Percentiles rank a stretch among this genome's conserved stretches.
Conservation (phyloP, 2,329 filamentous ascomycete species). For the Aureobasidium sp. region DNA sequence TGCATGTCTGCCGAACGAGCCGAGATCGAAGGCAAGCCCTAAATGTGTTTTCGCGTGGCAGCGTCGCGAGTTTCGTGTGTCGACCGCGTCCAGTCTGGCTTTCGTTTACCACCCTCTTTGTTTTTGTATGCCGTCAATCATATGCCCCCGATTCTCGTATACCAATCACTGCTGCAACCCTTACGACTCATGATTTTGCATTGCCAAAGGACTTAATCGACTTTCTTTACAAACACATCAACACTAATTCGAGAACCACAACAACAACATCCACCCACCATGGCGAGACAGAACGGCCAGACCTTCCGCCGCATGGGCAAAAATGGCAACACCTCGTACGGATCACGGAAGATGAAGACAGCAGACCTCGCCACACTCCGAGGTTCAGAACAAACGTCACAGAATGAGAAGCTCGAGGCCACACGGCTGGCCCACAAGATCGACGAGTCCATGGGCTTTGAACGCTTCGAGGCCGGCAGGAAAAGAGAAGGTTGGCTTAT, state of each 20-base stretch:
- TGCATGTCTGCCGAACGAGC: background rate
- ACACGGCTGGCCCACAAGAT: constrained; percentile 76
- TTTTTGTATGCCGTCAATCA: background rate
- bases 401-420: constrained; percentile 87
- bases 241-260: background rate
- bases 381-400: constrained; percentile 75
- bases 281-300: constrained; percentile 10
- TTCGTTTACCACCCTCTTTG: background rate
- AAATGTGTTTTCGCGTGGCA: background rate
- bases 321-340: constrained; percentile 41
- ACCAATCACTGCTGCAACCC: background rate
- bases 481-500: constrained; percentile 87
- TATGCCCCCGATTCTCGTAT: background rate
- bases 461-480: constrained; percentile 79
- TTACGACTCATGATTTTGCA: background rate
- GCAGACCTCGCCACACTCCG: constrained; percentile 68
- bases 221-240: background rate
- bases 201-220: background rate
- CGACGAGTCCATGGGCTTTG: constrained; percentile 92
- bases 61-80: background rate
- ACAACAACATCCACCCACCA: background rate
- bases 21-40: background rate
- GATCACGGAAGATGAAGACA: constrained; percentile 55
- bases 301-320: constrained; percentile 32
- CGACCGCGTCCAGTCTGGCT: background rate